Evolutionary conservation across 1,284 basidiomycete species (phyloP), one percentile per base, ranked within the genome.

Genomic region (Rhodotorula glutinis): DNA sequence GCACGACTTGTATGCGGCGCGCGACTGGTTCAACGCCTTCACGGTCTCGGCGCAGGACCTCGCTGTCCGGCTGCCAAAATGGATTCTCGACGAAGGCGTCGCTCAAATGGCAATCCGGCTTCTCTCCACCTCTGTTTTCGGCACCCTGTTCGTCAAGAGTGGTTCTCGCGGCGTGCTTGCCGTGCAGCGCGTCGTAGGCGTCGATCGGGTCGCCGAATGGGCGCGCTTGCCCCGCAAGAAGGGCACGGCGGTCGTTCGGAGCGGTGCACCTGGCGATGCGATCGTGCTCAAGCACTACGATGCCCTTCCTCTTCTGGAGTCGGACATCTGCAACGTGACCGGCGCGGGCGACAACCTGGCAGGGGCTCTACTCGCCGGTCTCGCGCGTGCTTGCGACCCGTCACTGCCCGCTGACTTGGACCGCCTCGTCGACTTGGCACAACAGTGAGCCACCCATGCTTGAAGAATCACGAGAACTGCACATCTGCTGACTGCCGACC

Each of bases 141-240:
- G 86, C 67, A 84, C 88, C 69, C 80, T 94, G 49, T 82, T 94
- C 76, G 82, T 95, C 75, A 96, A 96, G 79, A 89, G 87, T 65
- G 92, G 92, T 21, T 80, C 83, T 23, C 79, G 80, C 58, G 83
- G 83, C 19, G 73, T 81, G 19, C 55, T 80, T 3, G 76, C 78
- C 62, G 74, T 80, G 0, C 71, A 76, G 21, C n/a, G 73, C 10
- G 67, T 73, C 0, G 54, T 49, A 3, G 69, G 67, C 21, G 60
- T 53, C 14, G 72, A 66, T 21, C 14, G 8, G 8, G 69, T 71
- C 29, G 38, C 57, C 0, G 46, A 43, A 7, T 73, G 72, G 72
- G 43, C 43, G 2, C 19, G 11, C 8, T 27, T 63, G 17, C 52
- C 44, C 1, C 38, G 47, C 17, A 17, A 19, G 8, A 71, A 71